A percentile compares a stretch with the other conserved stretches of the same genome.
phyloP scores from a whole-genome alignment of 352 stramenopile species.

The Ophiocytium majus region DNA sequence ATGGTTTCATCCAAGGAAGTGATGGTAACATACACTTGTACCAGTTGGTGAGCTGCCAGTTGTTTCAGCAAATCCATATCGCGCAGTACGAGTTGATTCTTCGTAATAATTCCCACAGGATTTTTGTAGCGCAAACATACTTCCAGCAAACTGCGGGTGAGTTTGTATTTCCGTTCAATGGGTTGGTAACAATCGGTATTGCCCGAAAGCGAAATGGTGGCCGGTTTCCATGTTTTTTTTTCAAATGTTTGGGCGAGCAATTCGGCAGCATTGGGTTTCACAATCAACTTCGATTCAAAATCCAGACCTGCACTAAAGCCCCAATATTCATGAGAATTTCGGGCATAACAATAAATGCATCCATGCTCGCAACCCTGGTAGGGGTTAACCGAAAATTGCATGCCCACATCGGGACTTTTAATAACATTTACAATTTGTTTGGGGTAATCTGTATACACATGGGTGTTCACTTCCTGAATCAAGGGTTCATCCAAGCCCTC shows the following conservation, averaged over 20 bases:
- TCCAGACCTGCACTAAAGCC: slow-evolving; percentile 9
- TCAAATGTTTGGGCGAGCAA: not conserved
- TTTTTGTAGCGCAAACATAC: not conserved
- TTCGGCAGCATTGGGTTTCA: not conserved
- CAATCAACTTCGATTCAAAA: slow-evolving; percentile 5
- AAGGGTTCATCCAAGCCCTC: not conserved
- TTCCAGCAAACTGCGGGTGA: not conserved
- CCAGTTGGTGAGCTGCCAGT: not conserved
- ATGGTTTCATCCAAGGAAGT: not conserved
- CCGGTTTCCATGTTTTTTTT: slow-evolving; percentile 4
- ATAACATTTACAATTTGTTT: not conserved
- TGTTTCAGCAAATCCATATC: not conserved
- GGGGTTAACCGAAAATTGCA: not conserved
- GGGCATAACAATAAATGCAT: slow-evolving; percentile 6
- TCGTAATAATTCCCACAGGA: not conserved
- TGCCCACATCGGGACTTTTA: not conserved
- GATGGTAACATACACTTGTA: not conserved
- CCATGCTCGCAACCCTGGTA: slow-evolving; percentile 14
- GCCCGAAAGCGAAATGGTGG: not conserved
- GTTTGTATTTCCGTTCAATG: not conserved
- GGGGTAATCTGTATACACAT: not conserved
- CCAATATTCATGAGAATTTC: slow-evolving; percentile 11
- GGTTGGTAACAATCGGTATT: slow-evolving; percentile 16
- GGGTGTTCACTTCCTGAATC: not conserved
- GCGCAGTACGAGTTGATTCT: not conserved